Evolutionary conservation across 163 green algal genomes (phyloP).

Genomic region (Volvox carteri): DNA sequence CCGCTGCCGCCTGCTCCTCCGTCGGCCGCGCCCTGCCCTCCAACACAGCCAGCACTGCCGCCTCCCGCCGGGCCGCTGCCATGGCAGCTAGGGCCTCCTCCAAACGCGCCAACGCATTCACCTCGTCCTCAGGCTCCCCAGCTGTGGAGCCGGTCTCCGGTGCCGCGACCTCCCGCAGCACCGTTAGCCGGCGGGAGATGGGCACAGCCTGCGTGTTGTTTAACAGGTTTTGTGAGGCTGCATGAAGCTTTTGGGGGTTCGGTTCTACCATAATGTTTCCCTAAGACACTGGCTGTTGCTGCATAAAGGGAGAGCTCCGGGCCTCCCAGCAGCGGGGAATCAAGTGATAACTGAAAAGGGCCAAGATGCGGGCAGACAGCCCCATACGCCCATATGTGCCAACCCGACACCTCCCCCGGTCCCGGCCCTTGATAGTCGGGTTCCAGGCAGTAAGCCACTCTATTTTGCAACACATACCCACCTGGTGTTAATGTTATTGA

Average conservation of each 20-base stretch:
- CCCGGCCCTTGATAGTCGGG: too few species aligned
- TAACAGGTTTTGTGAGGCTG: not conserved
- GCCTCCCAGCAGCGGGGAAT: not conserved
- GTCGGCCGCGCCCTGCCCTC: not conserved
- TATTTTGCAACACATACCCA: too few species aligned
- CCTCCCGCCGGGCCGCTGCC: not conserved
- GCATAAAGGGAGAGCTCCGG: not conserved
- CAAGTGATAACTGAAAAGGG: not conserved
- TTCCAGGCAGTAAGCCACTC: too few species aligned
- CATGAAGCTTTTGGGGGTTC: too few species aligned
- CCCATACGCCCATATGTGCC: too few species aligned
- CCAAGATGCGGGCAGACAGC: too few species aligned
- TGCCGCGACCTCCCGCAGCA: not conserved
- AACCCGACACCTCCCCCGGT: too few species aligned
- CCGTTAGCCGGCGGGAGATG: conserved; percentile 27
- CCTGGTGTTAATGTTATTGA: too few species aligned
- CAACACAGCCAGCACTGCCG: not conserved
- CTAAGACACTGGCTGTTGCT: too few species aligned
- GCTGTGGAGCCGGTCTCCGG: not conserved
- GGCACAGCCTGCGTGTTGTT: conserved; percentile 10
- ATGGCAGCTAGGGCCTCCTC: conserved; percentile 16
- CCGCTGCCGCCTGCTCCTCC: not conserved
- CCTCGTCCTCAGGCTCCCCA: conserved; percentile 41
- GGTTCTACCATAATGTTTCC: too few species aligned
- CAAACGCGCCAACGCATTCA: not conserved